Evolutionary conservation across 2,329 filamentous ascomycete species (phyloP).

Genomic region (Neonectria coccinea): DNA sequence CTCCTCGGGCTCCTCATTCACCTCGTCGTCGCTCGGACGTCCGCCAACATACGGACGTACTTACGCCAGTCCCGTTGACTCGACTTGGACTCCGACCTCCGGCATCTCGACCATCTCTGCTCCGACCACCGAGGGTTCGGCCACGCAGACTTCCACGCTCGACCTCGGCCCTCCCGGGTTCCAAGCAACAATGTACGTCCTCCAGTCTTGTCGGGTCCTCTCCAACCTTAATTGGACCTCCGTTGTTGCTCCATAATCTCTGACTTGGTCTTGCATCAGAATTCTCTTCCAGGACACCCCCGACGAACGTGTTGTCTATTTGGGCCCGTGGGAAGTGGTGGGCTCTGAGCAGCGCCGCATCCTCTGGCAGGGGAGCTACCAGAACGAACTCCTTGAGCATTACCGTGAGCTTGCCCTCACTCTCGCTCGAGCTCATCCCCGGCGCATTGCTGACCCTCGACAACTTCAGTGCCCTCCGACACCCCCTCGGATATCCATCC

Average conservation of each 20-base stretch:
- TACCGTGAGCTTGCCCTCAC: slow-evolving; percentile 54
- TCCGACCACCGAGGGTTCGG: slow-evolving; percentile 53
- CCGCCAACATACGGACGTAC: slow-evolving; percentile 56
- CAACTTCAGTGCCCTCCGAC: slow-evolving; percentile 57
- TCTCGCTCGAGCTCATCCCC: slow-evolving; percentile 4
- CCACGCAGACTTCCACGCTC: slow-evolving; percentile 57
- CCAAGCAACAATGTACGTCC: slow-evolving; percentile 64
- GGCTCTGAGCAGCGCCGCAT: slow-evolving; percentile 61
- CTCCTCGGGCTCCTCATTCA: slow-evolving; percentile 63
- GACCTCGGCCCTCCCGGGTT: slow-evolving; percentile 66
- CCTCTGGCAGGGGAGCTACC: slow-evolving; percentile 66
- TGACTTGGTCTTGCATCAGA: slow-evolving; percentile 49
- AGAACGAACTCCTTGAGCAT: slow-evolving; percentile 64
- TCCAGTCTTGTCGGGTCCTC: slow-evolving; percentile 2
- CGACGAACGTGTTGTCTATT: slow-evolving; percentile 62
- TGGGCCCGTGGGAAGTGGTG: slow-evolving; percentile 66
- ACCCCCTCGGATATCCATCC: slow-evolving; percentile 59
- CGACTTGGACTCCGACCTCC: slow-evolving; percentile 60
- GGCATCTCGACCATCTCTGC: slow-evolving; percentile 58
- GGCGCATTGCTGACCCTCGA: slow-evolving; percentile 25
- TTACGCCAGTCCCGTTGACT: slow-evolving; percentile 58
- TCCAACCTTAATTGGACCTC: slow-evolving; percentile 8
- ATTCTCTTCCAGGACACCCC: slow-evolving; percentile 63
- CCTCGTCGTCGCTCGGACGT: slow-evolving; percentile 58
- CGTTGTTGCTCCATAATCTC: slow-evolving; percentile 34